Evolutionary conservation across 306 rosid genomes (phyloP).

Genomic region (Rosa chinensis): DNA sequence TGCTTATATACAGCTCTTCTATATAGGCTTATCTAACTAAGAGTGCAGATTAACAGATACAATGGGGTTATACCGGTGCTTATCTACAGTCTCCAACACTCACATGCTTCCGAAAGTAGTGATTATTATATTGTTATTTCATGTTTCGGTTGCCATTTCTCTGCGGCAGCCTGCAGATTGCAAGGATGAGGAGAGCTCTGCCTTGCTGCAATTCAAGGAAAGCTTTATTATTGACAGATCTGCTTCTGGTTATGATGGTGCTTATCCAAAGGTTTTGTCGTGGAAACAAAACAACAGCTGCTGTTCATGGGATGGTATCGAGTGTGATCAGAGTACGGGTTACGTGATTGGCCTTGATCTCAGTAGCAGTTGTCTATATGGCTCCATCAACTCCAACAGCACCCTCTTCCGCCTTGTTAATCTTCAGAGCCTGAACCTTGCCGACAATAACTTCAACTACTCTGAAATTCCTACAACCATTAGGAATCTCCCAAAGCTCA

Average conservation of each 20-base stretch:
- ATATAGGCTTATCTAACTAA: background rate
- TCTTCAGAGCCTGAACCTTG: constrained; percentile 7
- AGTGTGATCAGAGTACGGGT: constrained; percentile 5
- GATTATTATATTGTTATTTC: background rate
- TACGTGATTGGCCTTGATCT: constrained; percentile 11
- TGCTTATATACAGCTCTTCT: background rate
- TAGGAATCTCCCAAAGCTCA: background rate
- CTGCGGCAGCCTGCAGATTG: background rate
- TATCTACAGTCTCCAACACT: background rate
- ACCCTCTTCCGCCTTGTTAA: background rate
- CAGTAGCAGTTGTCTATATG: constrained; percentile 13
- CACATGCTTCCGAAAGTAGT: background rate
- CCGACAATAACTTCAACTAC: constrained; percentile 5
- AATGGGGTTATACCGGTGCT: background rate
- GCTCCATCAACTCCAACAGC: constrained; percentile 1
- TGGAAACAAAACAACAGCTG: constrained; percentile 12
- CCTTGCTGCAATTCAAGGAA: constrained; percentile 22
- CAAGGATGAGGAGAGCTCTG: constrained; percentile 6
- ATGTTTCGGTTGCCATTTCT: background rate
- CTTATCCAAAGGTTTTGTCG: constrained; percentile 8
- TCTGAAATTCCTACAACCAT: constrained; percentile 3
- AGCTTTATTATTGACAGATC: constrained; percentile 1
- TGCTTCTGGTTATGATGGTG: background rate
- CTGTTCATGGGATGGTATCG: constrained; percentile 20
- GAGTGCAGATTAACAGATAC: background rate